A percentile compares a stretch with the other conserved stretches of the same genome.
Conservation (phyloP, 108 stramenopile genomes). For the Nannochloropsis gaditana region DNA sequence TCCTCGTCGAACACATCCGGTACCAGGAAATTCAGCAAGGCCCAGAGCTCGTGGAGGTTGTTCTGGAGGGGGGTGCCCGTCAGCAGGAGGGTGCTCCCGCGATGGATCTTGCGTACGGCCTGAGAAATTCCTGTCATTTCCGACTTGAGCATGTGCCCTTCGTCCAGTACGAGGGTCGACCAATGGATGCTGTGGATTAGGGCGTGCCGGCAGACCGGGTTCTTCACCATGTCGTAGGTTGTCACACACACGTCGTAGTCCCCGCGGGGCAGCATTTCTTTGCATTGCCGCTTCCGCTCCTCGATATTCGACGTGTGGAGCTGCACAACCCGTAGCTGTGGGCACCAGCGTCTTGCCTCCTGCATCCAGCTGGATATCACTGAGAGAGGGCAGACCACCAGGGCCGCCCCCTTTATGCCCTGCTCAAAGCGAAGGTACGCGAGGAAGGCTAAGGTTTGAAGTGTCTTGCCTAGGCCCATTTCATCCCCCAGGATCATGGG, state of each 20-base stretch:
- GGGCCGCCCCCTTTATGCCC: not conserved
- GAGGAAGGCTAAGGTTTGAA: not conserved
- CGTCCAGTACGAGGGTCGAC: slow-evolving; percentile 23
- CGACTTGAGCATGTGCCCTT: slow-evolving; percentile 16
- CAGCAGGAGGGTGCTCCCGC: slow-evolving; percentile 64
- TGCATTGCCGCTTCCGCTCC: slow-evolving; percentile 10
- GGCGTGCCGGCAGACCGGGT: not conserved
- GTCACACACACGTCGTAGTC: slow-evolving; percentile 21
- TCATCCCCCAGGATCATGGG: slow-evolving; percentile 23
- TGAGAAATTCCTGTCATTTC: not conserved
- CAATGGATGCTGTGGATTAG: not conserved
- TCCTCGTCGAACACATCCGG: slow-evolving; percentile 75
- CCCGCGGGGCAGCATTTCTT: not conserved
- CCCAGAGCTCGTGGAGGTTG: slow-evolving; percentile 91
- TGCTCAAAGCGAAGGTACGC: not conserved
- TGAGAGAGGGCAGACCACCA: slow-evolving; percentile 14
- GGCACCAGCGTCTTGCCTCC: not conserved
- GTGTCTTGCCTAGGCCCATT: slow-evolving; percentile 24
- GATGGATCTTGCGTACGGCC: not conserved
- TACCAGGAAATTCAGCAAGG: slow-evolving; percentile 88
- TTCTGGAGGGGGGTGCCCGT: slow-evolving; percentile 98
- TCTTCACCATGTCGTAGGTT: slow-evolving; percentile 28
- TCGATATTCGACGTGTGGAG: not conserved
- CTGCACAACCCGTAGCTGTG: not conserved
- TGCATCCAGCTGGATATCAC: slow-evolving; percentile 21